These are phyloP conservation scores for Corrigiola litoralis DNA, from an alignment of 179 eudicot species.

Conservation along the genomic window DNA sequence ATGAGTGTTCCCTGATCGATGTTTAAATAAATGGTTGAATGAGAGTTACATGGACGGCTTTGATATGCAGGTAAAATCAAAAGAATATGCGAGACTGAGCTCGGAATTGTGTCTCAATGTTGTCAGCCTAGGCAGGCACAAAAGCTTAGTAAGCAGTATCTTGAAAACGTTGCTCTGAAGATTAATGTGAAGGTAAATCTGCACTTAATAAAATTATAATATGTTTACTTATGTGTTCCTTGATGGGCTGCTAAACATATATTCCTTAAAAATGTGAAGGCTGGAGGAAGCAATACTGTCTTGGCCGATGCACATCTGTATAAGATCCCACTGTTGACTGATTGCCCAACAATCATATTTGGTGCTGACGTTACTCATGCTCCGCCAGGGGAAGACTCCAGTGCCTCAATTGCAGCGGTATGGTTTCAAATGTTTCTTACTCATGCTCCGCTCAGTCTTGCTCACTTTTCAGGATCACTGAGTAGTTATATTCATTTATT, in stretches of 20 bases:
- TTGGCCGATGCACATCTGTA: constrained; percentile 24
- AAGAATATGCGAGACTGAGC: constrained; percentile 70
- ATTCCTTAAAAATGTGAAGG: constrained; percentile 37
- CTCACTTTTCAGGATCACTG: too few species aligned
- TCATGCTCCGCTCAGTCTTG: too few species aligned
- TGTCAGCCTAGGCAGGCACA: constrained; percentile 47
- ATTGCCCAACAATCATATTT: constrained; percentile 57
- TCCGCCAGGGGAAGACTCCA: constrained; percentile 70
- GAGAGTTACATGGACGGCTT: not conserved
- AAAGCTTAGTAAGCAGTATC: constrained; percentile 46
- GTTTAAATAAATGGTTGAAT: too few species aligned
- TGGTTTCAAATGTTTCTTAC: not conserved
- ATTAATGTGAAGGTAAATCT: constrained; percentile 79
- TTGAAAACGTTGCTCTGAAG: constrained; percentile 73
- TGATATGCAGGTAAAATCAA: constrained; percentile 56
- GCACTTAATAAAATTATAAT: not conserved
- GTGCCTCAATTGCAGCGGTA: constrained; percentile 93
- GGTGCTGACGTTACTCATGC: constrained; percentile 98
- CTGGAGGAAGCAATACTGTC: constrained; percentile 60
- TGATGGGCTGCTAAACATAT: too few species aligned
- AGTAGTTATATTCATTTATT: too few species aligned
- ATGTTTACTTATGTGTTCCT: too few species aligned
- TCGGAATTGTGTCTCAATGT: constrained; percentile 82
- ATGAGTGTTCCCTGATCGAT: not conserved
- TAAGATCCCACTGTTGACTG: constrained; percentile 38